Percentiles rank a stretch among this genome's conserved stretches.
phyloP scores from a whole-genome alignment of 768 basidiomycete species.

The Auricularia heimuer region DNA sequence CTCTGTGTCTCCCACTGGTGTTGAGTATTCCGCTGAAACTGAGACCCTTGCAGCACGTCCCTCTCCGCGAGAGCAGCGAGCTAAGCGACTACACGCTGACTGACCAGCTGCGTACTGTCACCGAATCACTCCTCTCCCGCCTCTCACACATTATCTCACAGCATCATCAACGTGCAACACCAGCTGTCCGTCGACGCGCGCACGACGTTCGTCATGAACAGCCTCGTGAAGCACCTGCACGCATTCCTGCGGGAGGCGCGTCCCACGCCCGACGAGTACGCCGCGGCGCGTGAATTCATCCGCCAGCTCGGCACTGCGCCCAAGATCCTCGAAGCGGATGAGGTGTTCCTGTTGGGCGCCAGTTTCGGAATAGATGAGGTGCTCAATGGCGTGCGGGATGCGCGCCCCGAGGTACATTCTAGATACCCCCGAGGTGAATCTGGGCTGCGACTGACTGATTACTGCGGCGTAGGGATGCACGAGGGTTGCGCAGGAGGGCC shows the following conservation, averaged over 20 bases:
- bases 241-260: constrained; percentile 28
- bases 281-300: constrained; percentile 26
- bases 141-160: not conserved
- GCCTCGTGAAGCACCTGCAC: constrained; percentile 26
- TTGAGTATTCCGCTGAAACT: not conserved
- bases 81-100: constrained; percentile 25
- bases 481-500: constrained; percentile 24
- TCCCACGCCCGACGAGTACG: constrained; percentile 30
- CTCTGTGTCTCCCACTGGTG: not conserved
- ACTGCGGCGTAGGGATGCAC: constrained; percentile 17
- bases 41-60: constrained; percentile 17
- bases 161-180: constrained; percentile 21
- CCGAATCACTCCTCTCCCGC: no score
- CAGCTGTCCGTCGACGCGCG: constrained; percentile 20
- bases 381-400: constrained; percentile 27
- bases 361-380: constrained; percentile 28
- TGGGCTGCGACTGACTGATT: no score
- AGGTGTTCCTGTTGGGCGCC: constrained; percentile 26
- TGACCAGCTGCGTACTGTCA: constrained; percentile 14
- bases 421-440: no score
- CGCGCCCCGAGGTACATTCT: constrained; percentile 19
- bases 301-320: constrained; percentile 28
- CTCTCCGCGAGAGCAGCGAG: constrained; percentile 25
- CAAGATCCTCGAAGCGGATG: constrained; percentile 24
- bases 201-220: constrained; percentile 21